Percentiles rank a stretch among this genome's conserved stretches.
These are phyloP conservation scores for Lagerstroemia speciosa DNA, from an alignment of 345 rosid genomes.

Conservation along the genomic window DNA sequence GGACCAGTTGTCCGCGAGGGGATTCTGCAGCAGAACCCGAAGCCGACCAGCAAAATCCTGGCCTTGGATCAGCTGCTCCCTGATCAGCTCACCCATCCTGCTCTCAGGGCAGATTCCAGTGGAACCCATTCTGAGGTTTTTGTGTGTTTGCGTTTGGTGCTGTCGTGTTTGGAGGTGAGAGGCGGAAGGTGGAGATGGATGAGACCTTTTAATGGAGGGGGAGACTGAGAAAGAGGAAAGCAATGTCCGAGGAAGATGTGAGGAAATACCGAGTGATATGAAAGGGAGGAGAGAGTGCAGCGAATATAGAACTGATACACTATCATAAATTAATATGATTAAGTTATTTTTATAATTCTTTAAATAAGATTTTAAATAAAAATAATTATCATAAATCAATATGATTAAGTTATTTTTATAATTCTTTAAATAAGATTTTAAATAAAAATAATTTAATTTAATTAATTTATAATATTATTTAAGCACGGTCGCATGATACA, in stretches of 20 bases:
- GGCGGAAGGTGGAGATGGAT: background rate
- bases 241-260: slow-evolving; percentile 3
- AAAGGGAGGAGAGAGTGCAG: background rate
- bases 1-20: slow-evolving; percentile 1
- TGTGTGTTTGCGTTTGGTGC: background rate
- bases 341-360: too few relatives aligned
- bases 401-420: too few relatives aligned
- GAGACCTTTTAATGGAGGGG: background rate
- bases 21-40: slow-evolving; percentile 24
- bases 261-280: background rate
- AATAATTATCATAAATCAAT: too few relatives aligned
- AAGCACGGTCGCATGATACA: too few relatives aligned
- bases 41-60: slow-evolving; percentile 33
- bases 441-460: too few relatives aligned
- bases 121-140: background rate
- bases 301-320: too few relatives aligned
- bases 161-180: background rate
- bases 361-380: too few relatives aligned
- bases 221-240: background rate
- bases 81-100: background rate
- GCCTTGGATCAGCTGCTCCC: slow-evolving; percentile 44
- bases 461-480: too few relatives aligned
- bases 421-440: too few relatives aligned
- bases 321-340: too few relatives aligned
- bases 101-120: background rate